Conservation (phyloP, 1,139 yeast genomes). For the Meyerozyma elateridarum region DNA sequence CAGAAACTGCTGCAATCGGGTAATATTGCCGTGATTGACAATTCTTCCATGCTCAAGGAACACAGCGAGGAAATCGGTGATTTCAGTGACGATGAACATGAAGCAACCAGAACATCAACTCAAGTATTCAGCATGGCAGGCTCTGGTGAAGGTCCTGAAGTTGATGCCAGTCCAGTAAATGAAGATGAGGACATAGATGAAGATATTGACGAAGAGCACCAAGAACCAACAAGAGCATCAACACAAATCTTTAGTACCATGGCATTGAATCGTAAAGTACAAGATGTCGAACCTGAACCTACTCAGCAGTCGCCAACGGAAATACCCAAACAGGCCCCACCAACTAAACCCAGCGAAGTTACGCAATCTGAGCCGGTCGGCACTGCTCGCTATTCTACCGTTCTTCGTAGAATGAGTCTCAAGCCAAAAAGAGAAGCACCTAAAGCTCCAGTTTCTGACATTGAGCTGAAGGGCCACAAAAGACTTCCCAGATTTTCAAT, state of each 20-base stretch:
- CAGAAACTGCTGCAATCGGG: too few species aligned
- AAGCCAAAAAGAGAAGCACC: slow-evolving; percentile 47
- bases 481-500: slow-evolving; percentile 24
- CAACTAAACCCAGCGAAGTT: too few species aligned
- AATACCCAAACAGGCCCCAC: too few species aligned
- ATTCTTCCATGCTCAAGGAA: background rate
- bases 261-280: slow-evolving; percentile 9
- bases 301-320: too few species aligned
- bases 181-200: slow-evolving; percentile 7
- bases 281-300: too few species aligned
- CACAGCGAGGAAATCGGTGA: slow-evolving; percentile 1
- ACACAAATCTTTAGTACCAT: slow-evolving; percentile 28
- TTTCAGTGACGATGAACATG: slow-evolving; percentile 2
- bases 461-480: slow-evolving; percentile 15
- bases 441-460: slow-evolving; percentile 25
- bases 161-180: slow-evolving; percentile 3
- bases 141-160: slow-evolving; percentile 6
- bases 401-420: slow-evolving; percentile 30
- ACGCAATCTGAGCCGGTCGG: too few species aligned
- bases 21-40: slow-evolving; percentile 14
- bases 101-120: background rate
- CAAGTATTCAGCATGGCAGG: slow-evolving; percentile 2
- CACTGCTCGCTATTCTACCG: slow-evolving; percentile 2
- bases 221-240: slow-evolving; percentile 16
- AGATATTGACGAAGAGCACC: slow-evolving; percentile 12